These are phyloP conservation scores for Panicum hallii DNA, from an alignment of 202 grass and related monocot genomes.

Conservation along the genomic window DNA sequence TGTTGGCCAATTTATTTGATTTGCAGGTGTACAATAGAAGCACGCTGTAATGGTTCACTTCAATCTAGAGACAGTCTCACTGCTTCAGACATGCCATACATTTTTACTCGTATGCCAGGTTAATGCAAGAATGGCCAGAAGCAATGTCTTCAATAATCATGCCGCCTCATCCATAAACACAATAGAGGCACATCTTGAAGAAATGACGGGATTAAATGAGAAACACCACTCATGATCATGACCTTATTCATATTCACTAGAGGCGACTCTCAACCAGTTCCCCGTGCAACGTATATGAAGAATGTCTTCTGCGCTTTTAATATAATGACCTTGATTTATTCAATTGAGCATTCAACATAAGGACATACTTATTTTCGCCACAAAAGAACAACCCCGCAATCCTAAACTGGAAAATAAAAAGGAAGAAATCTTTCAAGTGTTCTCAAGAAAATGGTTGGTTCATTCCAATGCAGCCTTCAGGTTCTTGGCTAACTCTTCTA, in stretches of 20 bases:
- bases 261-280: background rate
- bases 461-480: constrained; percentile 80
- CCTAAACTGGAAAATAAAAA: constrained; percentile 24
- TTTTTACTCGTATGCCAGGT: background rate
- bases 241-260: background rate
- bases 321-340: constrained; percentile 43
- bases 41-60: background rate
- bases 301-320: background rate
- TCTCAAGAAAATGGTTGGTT: constrained; percentile 41
- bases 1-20: background rate
- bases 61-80: background rate
- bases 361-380: constrained; percentile 47
- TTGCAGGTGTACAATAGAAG: background rate
- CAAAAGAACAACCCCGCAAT: background rate
- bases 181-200: background rate
- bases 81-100: background rate
- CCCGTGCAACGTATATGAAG: background rate
- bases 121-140: background rate
- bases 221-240: background rate
- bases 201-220: background rate
- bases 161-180: background rate
- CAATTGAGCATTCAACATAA: constrained; percentile 37
- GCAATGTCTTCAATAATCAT: background rate
- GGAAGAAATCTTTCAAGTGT: background rate
- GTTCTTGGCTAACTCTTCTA: constrained; percentile 70